Base-by-base conservation (phyloP, 2,329 filamentous ascomycete species). In the Phialemoniopsis sp. region DNA sequence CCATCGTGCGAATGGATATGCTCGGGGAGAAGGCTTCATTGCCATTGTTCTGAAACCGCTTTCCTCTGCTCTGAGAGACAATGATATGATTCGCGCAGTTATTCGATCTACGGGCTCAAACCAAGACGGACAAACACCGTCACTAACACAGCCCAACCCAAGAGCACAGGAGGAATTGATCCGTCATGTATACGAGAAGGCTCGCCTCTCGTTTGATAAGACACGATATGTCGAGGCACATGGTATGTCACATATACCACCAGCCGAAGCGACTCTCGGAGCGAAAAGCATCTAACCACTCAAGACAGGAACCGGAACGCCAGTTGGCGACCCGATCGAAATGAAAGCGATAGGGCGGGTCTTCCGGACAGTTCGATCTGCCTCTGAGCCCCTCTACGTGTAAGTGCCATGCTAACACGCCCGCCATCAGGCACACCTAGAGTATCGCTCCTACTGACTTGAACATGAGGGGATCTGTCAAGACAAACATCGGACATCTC, bases 401-500 rank as follows among this genome's bases (percentile, higher is more conserved):
- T 46, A 36, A 36, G 43, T 39, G 28, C 17, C 51, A 54, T 26
- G 17, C 47, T 13, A 52, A n/a, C n/a, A n/a, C n/a, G n/a, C n/a
- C n/a, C n/a, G n/a, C n/a, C n/a, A n/a, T n/a, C n/a, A n/a, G n/a
- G n/a, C n/a, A n/a, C n/a, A n/a, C n/a, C n/a, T n/a, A n/a, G n/a
- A n/a, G n/a, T n/a, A n/a, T n/a, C n/a, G n/a, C n/a, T n/a, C n/a
- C n/a, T n/a, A n/a, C n/a, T n/a, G n/a, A n/a, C n/a, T n/a, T n/a
- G n/a, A n/a, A 50, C 30, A 44, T 53, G 14, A 50, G 51, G 39
- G 64, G 63, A 3, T 62, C 55, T 0, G 45, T 66, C 40, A 68
- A 67, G 47, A 61, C 63, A 1, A 57, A 66, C 4, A 56, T 67
- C 19, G 72, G 72, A 5, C 71, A 75, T 38, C 60, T 64, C 0